Evolutionary conservation across 2,329 filamentous ascomycete species (phyloP).

Genomic region (Aspergillus novoparasiticus): DNA sequence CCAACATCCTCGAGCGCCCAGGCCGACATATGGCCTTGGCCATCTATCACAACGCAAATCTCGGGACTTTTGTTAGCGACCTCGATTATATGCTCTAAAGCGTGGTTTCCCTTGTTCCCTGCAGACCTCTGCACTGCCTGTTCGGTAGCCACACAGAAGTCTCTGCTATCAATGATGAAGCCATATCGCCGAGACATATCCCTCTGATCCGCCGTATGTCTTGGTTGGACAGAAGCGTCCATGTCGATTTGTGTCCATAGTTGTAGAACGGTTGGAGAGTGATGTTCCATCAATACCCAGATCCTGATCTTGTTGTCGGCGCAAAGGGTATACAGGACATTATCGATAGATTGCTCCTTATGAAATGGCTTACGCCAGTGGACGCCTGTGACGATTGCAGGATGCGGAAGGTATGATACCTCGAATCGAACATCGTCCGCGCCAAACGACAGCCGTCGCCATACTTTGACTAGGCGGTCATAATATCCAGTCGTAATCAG

Average conservation of each 20-base stretch:
- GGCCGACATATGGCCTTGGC: constrained; percentile 81
- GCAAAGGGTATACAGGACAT: constrained; percentile 88
- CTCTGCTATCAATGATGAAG: constrained; percentile 79
- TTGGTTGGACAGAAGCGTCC: constrained; percentile 66
- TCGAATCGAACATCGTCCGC: constrained; percentile 84
- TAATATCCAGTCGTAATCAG: constrained; percentile 79
- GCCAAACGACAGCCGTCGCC: constrained; percentile 84
- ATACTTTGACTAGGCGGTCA: constrained; percentile 87
- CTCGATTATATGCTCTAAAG: constrained; percentile 81
- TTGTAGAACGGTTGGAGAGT: constrained; percentile 71
- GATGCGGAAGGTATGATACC: constrained; percentile 86
- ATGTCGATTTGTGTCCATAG: constrained; percentile 83
- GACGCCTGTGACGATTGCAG: constrained; percentile 74
- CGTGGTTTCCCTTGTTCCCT: constrained; percentile 65
- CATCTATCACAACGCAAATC: constrained; percentile 82
- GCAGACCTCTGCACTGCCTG: constrained; percentile 68
- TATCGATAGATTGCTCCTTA: constrained; percentile 75
- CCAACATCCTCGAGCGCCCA: constrained; percentile 91
- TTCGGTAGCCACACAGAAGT: constrained; percentile 78
- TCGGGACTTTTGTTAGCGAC: constrained; percentile 84
- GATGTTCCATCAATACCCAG: constrained; percentile 77
- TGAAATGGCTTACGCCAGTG: constrained; percentile 84
- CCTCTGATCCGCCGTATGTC: constrained; percentile 43
- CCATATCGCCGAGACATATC: constrained; percentile 62
- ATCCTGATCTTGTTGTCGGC: constrained; percentile 77